Evolutionary conservation across 768 basidiomycete genomes (phyloP), one percentile per base, ranked within the genome.

Genomic region (Naematelia aurantialba): DNA sequence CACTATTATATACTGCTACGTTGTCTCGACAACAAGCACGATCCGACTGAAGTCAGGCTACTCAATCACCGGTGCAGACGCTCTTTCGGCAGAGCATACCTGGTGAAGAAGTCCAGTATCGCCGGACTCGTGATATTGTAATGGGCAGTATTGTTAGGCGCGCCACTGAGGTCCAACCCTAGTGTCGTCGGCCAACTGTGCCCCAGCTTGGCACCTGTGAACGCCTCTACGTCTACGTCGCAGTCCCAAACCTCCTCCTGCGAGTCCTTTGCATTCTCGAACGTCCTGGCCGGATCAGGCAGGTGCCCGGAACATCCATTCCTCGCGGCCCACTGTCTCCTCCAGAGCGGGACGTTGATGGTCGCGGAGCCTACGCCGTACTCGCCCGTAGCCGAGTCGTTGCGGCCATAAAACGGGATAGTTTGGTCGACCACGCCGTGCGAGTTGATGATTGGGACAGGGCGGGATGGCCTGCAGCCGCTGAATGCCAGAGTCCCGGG

Each of bases 171-270:
- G 42, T 70, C 69, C 34, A 70, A 48, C 2, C 64, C 69, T 22
- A 27, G 30, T 21, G 66, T 70, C 0, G 66, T 65, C 2, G 71
- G 71, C 71, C 71, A 73, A 13, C 60, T 55, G 55, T 73, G 71
- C 1, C 68, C 71, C 5, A 70, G 60, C 13, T 62, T 63, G 14
- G 47, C 31, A 1, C 66, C 58, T 10, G 52, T 62, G 29, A 66
- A 50, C 11, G 64, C 61, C 45, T 58, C 46, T 26, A 73, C 31
- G 21, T 61, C 58, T 3, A 56, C 65, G 44, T 58, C 57, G 44
- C 48, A 56, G 5, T 53, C 45, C 63, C 68, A 65, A 44, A 50
- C 22, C 21, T 46, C 50, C 44, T 60, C 61, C 14, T 46, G 45
- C 8, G 19, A 46, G 19, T 19, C 19, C 45, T 19, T 24, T 24